phyloP scores from a whole-genome alignment of 2,329 filamentous ascomycete species.

The Sporothrix mexicana region DNA sequence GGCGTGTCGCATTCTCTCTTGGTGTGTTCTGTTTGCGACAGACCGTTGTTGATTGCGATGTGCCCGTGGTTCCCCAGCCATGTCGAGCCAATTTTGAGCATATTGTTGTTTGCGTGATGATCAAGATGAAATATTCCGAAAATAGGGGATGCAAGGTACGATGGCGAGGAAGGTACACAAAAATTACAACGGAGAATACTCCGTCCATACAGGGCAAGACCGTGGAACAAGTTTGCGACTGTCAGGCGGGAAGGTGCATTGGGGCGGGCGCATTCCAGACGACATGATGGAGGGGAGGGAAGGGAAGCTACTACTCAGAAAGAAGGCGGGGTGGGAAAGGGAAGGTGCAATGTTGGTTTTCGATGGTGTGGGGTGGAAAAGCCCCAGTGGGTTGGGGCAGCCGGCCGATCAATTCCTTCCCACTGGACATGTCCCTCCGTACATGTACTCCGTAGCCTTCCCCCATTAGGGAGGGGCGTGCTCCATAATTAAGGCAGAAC shows the following conservation, averaged over 20 bases:
- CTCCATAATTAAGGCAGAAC: constrained; percentile 33
- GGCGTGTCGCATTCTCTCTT: constrained; percentile 10
- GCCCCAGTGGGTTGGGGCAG: constrained; percentile 8
- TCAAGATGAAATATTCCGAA: not conserved
- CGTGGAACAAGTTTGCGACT: constrained; percentile 13
- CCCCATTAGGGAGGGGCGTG: constrained; percentile 12
- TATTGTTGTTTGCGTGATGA: constrained; percentile 5
- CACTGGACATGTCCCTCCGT: too few relatives aligned
- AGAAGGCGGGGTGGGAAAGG: constrained; percentile 22
- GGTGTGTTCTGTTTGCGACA: not conserved
- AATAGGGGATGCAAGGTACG: constrained; percentile 1
- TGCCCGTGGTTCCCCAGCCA: not conserved
- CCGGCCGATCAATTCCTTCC: constrained; percentile 17
- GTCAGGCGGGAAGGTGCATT: constrained; percentile 12
- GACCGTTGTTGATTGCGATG: not conserved
- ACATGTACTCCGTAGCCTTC: not conserved
- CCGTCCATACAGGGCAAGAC: constrained; percentile 11
- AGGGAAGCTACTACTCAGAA: not conserved
- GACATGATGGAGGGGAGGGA: not conserved
- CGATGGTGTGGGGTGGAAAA: not conserved
- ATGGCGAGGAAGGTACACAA: not conserved
- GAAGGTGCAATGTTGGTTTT: not conserved
- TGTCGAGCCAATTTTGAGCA: not conserved
- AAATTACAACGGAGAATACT: not conserved
- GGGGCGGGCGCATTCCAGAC: not conserved